These are phyloP conservation scores for Hyphopichia wangnamkhiaoensis DNA, from an alignment of 1,139 yeast species.

Conservation along the genomic window DNA sequence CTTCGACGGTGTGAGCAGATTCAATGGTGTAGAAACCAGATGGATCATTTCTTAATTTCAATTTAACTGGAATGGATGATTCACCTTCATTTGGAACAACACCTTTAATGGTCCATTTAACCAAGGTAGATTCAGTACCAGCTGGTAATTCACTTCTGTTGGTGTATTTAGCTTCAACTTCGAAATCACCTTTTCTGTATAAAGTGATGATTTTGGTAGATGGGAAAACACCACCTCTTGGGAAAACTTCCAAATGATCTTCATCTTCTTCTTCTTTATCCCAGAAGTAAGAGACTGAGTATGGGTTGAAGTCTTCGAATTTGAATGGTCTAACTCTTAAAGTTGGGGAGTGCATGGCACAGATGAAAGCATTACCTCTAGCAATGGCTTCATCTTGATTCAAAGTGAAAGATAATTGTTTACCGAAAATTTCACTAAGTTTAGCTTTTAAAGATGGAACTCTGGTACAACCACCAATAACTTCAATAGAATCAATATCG, in stretches of 20 bases:
- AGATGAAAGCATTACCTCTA: slow-evolving; percentile 97
- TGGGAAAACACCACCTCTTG: slow-evolving; percentile 91
- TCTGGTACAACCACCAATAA: slow-evolving; percentile 98
- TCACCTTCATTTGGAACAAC: slow-evolving; percentile 79
- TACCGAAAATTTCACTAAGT: slow-evolving; percentile 78
- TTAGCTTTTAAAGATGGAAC: slow-evolving; percentile 89
- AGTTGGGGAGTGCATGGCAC: slow-evolving; percentile 99
- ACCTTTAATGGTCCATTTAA: slow-evolving; percentile 86
- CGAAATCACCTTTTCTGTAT: slow-evolving; percentile 88
- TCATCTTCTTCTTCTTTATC: slow-evolving; percentile 90
- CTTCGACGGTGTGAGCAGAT: slow-evolving; percentile 94
- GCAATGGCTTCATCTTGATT: slow-evolving; percentile 99
- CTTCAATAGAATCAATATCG: slow-evolving; percentile 88
- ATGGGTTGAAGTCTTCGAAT: slow-evolving; percentile 91
- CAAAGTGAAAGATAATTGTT: slow-evolving; percentile 88
- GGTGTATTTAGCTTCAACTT: slow-evolving; percentile 84
- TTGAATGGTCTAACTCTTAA: slow-evolving; percentile 98
- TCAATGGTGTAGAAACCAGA: slow-evolving; percentile 94
- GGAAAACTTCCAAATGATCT: slow-evolving; percentile 94
- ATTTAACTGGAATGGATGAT: slow-evolving; percentile 79
- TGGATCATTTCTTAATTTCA: slow-evolving; percentile 96
- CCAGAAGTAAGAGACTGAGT: slow-evolving; percentile 95
- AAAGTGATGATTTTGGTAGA: slow-evolving; percentile 92
- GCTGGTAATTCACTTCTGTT: slow-evolving; percentile 70
- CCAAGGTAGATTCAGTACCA: slow-evolving; percentile 67